Conservation (phyloP, 768 basidiomycete species). For the Lentinula sp. region DNA sequence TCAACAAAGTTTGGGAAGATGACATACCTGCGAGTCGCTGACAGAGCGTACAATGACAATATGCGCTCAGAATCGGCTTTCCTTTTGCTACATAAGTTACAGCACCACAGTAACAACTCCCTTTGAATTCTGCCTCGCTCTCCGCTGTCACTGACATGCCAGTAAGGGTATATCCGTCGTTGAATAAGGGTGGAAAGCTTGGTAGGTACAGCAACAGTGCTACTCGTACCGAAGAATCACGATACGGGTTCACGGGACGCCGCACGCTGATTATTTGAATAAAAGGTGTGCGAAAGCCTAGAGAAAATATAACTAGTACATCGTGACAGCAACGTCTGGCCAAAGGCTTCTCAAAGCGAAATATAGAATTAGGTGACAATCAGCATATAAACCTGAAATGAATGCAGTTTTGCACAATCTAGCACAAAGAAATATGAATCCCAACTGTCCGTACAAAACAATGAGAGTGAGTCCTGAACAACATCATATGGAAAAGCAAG, state of each 20-base stretch:
- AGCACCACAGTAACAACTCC: slow-evolving; percentile 56
- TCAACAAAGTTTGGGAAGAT: slow-evolving; percentile 4
- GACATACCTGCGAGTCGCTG: slow-evolving; percentile 50
- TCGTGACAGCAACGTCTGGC: too few relatives aligned
- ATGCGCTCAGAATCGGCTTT: slow-evolving; percentile 48
- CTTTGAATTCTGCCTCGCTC: slow-evolving; percentile 21
- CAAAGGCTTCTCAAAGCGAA: neutral
- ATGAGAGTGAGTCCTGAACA: neutral
- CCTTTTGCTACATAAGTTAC: slow-evolving; percentile 43
- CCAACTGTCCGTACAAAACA: neutral
- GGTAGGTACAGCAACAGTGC: too few relatives aligned
- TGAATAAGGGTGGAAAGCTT: too few relatives aligned
- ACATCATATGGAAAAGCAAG: neutral
- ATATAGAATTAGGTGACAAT: neutral
- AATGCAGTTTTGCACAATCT: neutral
- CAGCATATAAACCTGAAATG: neutral
- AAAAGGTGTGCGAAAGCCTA: neutral
- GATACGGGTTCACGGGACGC: neutral
- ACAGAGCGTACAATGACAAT: slow-evolving; percentile 69
- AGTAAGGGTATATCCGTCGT: neutral
- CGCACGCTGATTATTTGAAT: neutral
- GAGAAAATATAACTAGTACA: too few relatives aligned
- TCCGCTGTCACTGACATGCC: neutral
- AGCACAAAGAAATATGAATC: neutral
- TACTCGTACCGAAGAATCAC: too few relatives aligned